Conservation (phyloP, 2,329 filamentous ascomycete species). For the Metarhizium humberi region DNA sequence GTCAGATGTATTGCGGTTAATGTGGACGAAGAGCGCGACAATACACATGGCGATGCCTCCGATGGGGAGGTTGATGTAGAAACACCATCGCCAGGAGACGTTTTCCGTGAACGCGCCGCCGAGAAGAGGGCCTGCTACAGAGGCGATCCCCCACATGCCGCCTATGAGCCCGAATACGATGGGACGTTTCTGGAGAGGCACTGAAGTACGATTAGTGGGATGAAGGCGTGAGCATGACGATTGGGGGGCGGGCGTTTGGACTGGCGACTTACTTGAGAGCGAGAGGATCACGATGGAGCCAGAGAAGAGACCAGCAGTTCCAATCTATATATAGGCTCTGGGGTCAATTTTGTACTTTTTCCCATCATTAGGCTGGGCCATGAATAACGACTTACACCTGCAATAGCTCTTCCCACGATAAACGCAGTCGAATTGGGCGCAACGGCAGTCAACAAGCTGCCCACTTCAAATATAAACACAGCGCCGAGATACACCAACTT, state of each 20-base stretch:
- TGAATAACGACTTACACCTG: slow-evolving; percentile 24
- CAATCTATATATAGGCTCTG: slow-evolving; percentile 24
- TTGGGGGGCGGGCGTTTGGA: slow-evolving; percentile 16
- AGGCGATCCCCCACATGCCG: slow-evolving; percentile 47
- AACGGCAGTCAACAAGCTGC: slow-evolving; percentile 33
- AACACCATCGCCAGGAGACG: slow-evolving; percentile 44
- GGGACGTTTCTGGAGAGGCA: slow-evolving; percentile 44
- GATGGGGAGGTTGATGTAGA: slow-evolving; percentile 37
- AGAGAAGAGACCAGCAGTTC: slow-evolving; percentile 40
- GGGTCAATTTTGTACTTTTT: not conserved
- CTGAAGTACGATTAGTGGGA: slow-evolving; percentile 13
- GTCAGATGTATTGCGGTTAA: slow-evolving; percentile 26
- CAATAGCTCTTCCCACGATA: slow-evolving; percentile 42
- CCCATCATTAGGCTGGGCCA: not conserved
- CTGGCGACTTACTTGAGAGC: slow-evolving; percentile 6
- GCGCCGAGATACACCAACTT: slow-evolving; percentile 34
- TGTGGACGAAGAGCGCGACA: slow-evolving; percentile 36
- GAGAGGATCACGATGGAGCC: slow-evolving; percentile 38
- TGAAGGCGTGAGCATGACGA: slow-evolving; percentile 15
- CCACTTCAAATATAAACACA: slow-evolving; percentile 34
- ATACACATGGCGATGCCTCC: slow-evolving; percentile 37
- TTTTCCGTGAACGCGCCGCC: slow-evolving; percentile 41
- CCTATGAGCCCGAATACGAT: slow-evolving; percentile 45
- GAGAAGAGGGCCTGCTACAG: slow-evolving; percentile 39
- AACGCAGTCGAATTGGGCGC: slow-evolving; percentile 37